Base-by-base conservation (phyloP, 352 stramenopile species). In the Phytopythium mirpurense region DNA sequence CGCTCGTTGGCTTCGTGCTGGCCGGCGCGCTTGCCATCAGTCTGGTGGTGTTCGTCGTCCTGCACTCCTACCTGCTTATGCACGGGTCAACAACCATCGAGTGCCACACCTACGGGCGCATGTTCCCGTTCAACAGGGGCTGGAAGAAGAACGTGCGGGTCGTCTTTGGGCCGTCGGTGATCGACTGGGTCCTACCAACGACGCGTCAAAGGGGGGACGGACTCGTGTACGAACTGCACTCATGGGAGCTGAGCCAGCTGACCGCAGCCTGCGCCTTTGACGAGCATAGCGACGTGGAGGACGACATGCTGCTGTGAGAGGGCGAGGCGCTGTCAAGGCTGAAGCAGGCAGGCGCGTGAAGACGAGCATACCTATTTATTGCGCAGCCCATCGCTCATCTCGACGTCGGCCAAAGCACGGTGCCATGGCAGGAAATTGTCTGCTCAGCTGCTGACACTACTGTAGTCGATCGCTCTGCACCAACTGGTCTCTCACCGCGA, bases 81-180 rank as follows among this genome's bases (percentile, higher is more conserved):
- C 68, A 69, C 41, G 82, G 82, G 26, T 68, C 77, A 7, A 93
- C 79, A 19, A 95, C 84, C 7, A 88, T 93, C 40, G 84, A 95
- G 42, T 90, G 73, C 36, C 82, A 92, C 44, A 71, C 73, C 21
- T 91, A 88, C 51, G 81, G 81, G 9, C 68, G 75, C 41, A 48
- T 67, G 14, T 78, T 72, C 23, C 81, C 81, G 26, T 91, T 86
- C 60, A 86, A 80, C 35, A 74, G 75, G 23, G 81, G 81, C 15
- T 91, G 74, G 80, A 56, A 63, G 45, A 63, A 62, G 21, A 91
- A 91, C 55, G 60, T 75, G 18, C 67, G 32, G 8, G 41, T 55
- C 1, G 72, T 87, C 16, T 88, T 91, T 60, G 80, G 80, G 27
- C 66, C 75, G 1, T 72, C 66, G 1, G 59, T 57, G 50, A 72